Evolutionary conservation across 2,329 filamentous ascomycete species (phyloP), one percentile per base, ranked within the genome.

Genomic region (Sporothrix curviconia): DNA sequence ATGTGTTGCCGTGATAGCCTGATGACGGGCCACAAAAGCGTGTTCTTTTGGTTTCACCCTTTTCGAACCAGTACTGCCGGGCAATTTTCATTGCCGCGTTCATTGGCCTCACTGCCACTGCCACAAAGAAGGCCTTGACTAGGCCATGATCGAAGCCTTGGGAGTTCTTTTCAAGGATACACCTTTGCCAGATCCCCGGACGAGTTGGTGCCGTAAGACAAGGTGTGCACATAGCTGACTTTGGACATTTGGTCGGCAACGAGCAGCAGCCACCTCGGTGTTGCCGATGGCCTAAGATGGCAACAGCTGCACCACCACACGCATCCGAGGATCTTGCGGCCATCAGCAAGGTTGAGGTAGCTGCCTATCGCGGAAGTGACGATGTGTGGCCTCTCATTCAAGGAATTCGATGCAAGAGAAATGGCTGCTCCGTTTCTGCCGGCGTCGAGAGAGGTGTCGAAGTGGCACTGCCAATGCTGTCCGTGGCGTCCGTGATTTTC

Each of bases 1-100:
- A 68, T 0, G 86, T 90, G 28, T 78, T 83, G 6, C 87, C 87
- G 64, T 91, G 87, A 64, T 88, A 91, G 82, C 86, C 22, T 82
- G 76, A 30, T 80, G 71, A 15, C 87, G 78, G 6, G 83, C 76
- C 63, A 91, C 87, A 69, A 86, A 87, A 49, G 79, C 76, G 0
- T n/a, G 73, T 74, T 2, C 86, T 76, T 49, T 76, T 67, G 0
- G 76, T 73, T 55, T 86, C 73, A 3, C 74, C 74, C 12, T 59
- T 64, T 67, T 86, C 84, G 15, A 81, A 72, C 63, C 80, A 86
- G 66, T 84, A 90, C 66, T 90, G 86, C 1, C 81, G 73, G 11
- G 83, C 76, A 15, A 89, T 70, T 65, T 90, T 91, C 59, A 87
- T 70, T 1, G 85, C 80, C 2, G 83, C 83, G 66, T 90, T n/a